phyloP scores from a whole-genome alignment of 148 eudicot genomes.

The Heliamphora exappendiculata region DNA sequence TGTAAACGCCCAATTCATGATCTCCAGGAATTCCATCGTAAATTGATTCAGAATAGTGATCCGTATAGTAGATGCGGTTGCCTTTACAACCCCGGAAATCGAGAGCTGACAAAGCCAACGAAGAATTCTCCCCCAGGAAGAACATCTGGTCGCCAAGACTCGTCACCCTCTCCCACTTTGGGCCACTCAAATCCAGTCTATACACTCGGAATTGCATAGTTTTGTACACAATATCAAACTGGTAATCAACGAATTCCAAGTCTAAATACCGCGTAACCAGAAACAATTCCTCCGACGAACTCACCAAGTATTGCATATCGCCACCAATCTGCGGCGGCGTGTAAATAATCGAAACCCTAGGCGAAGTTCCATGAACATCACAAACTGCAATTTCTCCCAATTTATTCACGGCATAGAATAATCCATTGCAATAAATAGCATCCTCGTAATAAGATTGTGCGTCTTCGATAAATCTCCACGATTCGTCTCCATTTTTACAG shows the following conservation, averaged over 20 bases:
- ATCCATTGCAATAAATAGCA: slow-evolving; percentile 41
- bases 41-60: slow-evolving; percentile 52
- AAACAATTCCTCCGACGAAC: slow-evolving; percentile 27
- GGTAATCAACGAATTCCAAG: slow-evolving; percentile 17
- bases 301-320: slow-evolving; percentile 62
- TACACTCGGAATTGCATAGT: slow-evolving; percentile 50
- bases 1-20: slow-evolving; percentile 61
- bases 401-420: slow-evolving; percentile 53
- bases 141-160: slow-evolving; percentile 43
- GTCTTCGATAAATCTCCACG: slow-evolving; percentile 44
- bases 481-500: slow-evolving; percentile 35
- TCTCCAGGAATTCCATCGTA: slow-evolving; percentile 28
- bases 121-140: slow-evolving; percentile 59
- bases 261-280: slow-evolving; percentile 42
- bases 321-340: slow-evolving; percentile 29
- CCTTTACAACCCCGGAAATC: slow-evolving; percentile 53
- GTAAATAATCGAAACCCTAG: slow-evolving; percentile 23
- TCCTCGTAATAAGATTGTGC: slow-evolving; percentile 46
- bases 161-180: slow-evolving; percentile 44
- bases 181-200: slow-evolving; percentile 26
- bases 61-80: slow-evolving; percentile 57
- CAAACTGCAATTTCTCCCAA: slow-evolving; percentile 44
- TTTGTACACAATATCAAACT: slow-evolving; percentile 26
- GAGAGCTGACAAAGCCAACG: slow-evolving; percentile 42
- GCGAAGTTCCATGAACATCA: slow-evolving; percentile 19